phyloP scores from a whole-genome alignment of 2,329 filamentous ascomycete species.

The Claviceps humidiphila region DNA sequence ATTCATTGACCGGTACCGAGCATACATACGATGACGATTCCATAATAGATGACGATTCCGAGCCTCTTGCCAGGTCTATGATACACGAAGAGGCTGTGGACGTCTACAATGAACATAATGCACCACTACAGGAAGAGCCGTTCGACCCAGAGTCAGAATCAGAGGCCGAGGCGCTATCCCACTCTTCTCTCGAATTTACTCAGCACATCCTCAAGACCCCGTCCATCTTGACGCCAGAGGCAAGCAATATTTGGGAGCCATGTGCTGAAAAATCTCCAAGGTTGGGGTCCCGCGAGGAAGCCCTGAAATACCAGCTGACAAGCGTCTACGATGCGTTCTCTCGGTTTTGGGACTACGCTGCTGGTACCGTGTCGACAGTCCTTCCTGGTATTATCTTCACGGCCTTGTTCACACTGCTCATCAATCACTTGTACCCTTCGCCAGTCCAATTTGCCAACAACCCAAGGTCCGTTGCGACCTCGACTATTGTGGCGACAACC shows the following conservation, averaged over 20 bases:
- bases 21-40: constrained; percentile 31
- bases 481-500: constrained; percentile 13
- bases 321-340: background rate
- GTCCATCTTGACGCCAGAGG: constrained; percentile 24
- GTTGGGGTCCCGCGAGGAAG: background rate
- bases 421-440: constrained; percentile 17
- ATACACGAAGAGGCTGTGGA: constrained; percentile 6
- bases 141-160: constrained; percentile 18
- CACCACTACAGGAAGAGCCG: background rate
- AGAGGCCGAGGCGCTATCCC: constrained; percentile 23
- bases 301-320: constrained; percentile 1
- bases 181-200: constrained; percentile 33
- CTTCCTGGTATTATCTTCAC: constrained; percentile 15
- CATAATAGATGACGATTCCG: constrained; percentile 20
- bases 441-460: constrained; percentile 2
- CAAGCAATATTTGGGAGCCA: constrained; percentile 16
- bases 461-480: constrained; percentile 3
- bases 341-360: constrained; percentile 1
- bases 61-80: constrained; percentile 3
- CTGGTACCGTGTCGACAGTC: constrained; percentile 8
- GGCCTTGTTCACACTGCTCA: constrained; percentile 12
- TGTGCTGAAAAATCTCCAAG: constrained; percentile 3
- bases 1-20: constrained; percentile 37
- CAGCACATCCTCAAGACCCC: constrained; percentile 34
- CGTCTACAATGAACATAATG: constrained; percentile 2